Percentiles rank a stretch among this genome's conserved stretches.
Conservation (phyloP, 139 green algal species). For the Mesotaenium endlicherianum region DNA sequence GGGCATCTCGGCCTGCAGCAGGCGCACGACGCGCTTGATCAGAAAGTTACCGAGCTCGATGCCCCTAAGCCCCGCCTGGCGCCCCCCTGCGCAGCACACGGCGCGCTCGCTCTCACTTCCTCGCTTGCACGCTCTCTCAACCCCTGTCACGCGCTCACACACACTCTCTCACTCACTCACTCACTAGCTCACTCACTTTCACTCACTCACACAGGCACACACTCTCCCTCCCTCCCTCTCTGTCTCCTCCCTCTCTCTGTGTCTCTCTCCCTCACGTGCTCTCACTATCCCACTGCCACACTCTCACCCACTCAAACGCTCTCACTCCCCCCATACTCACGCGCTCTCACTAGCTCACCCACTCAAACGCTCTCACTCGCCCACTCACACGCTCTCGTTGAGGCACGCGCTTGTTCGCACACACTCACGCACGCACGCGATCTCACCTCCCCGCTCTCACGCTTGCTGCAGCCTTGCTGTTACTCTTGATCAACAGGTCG, state of each 20-base stretch:
- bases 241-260: background rate
- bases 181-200: background rate
- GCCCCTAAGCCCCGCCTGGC: conserved; percentile 59
- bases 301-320: too few relatives aligned
- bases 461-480: too few relatives aligned
- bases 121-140: background rate
- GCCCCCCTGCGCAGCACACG: background rate
- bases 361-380: too few relatives aligned
- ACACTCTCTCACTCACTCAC: background rate
- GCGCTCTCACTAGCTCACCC: too few relatives aligned
- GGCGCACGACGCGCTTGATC: conserved; percentile 64
- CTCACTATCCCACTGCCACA: too few relatives aligned
- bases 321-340: too few relatives aligned
- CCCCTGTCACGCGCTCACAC: background rate
- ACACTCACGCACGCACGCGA: too few relatives aligned
- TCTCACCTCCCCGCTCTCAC: too few relatives aligned
- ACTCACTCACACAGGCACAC: background rate
- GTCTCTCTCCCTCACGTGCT: too few relatives aligned
- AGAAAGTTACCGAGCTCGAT: conserved; percentile 82
- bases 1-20: background rate
- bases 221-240: background rate
- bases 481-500: too few relatives aligned
- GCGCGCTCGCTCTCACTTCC: background rate
- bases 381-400: too few relatives aligned
- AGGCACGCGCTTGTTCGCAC: too few relatives aligned